Percentiles rank a stretch among this genome's conserved stretches.
These are phyloP conservation scores for Ganoderma sp. DNA, from an alignment of 1,284 basidiomycete genomes.

Conservation along the genomic window DNA sequence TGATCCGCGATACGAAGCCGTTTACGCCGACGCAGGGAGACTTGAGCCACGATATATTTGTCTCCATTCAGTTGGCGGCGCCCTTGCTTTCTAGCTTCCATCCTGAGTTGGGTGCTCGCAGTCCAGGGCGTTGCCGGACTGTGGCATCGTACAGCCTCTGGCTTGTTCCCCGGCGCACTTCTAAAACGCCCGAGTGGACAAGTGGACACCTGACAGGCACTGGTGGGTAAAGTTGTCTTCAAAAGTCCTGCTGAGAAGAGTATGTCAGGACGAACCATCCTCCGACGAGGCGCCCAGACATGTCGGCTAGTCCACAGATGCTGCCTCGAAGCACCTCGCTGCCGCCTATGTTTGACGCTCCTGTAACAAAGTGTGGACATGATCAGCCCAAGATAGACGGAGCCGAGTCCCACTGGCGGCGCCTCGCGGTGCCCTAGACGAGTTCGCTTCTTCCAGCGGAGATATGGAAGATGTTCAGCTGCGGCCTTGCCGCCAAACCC, in stretches of 20 bases:
- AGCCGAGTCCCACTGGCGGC: conserved; percentile 10
- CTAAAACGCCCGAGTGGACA: conserved; percentile 28
- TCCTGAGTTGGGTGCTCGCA: conserved; percentile 30
- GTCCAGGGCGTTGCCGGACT: conserved; percentile 29
- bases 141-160: conserved; percentile 31
- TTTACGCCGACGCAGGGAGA: conserved; percentile 24
- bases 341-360: background rate
- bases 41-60: conserved; percentile 26
- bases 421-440: conserved; percentile 13
- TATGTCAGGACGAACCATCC: conserved; percentile 20
- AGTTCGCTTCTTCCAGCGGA: conserved; percentile 10
- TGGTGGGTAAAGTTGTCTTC: conserved; percentile 23
- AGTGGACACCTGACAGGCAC: conserved; percentile 20
- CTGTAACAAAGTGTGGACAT: background rate
- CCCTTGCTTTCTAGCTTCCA: conserved; percentile 28
- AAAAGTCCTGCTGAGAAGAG: conserved; percentile 12
- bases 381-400: conserved; percentile 11
- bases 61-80: conserved; percentile 29
- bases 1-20: conserved; percentile 32
- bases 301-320: conserved; percentile 4
- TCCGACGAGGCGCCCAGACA: conserved; percentile 9
- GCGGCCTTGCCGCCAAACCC: conserved; percentile 13
- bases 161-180: conserved; percentile 34
- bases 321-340: background rate
- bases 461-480: conserved; percentile 1